Conservation (phyloP, 306 rosid species). For the Lathyrus oleraceus region DNA sequence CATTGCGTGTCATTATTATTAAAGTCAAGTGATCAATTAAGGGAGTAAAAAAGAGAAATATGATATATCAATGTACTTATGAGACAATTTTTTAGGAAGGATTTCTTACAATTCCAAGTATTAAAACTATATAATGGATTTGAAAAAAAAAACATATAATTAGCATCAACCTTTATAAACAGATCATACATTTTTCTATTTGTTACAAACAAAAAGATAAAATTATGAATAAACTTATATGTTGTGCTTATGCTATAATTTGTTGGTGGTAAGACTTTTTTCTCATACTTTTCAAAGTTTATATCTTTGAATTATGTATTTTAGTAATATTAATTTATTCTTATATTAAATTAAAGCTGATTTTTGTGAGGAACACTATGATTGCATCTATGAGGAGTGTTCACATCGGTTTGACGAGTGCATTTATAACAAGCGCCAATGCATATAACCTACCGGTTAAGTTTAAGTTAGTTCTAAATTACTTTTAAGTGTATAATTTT, state of each 20-base stretch:
- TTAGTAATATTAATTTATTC: neutral
- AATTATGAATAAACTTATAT: neutral
- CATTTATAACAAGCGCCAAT: neutral
- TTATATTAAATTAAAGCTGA: neutral
- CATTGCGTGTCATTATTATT: too few relatives aligned
- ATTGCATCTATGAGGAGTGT: neutral
- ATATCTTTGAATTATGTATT: neutral
- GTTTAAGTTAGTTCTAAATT: neutral
- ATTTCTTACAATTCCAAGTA: neutral
- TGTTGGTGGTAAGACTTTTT: neutral
- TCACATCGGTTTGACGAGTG: neutral
- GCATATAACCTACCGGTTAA: neutral
- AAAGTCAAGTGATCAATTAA: neutral
- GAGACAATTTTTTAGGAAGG: neutral
- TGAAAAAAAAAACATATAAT: too few relatives aligned
- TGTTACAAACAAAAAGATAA: neutral
- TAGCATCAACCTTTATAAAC: neutral
- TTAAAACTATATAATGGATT: neutral
- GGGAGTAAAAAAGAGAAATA: neutral
- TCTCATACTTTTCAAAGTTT: neutral
- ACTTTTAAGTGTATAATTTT: neutral
- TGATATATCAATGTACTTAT: neutral
- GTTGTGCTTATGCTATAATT: neutral
- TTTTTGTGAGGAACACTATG: neutral
- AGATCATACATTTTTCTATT: neutral